Evolutionary conservation across 805 yeast species (phyloP), one percentile per base, ranked within the genome.

Genomic region (Starmerella roubikii): DNA sequence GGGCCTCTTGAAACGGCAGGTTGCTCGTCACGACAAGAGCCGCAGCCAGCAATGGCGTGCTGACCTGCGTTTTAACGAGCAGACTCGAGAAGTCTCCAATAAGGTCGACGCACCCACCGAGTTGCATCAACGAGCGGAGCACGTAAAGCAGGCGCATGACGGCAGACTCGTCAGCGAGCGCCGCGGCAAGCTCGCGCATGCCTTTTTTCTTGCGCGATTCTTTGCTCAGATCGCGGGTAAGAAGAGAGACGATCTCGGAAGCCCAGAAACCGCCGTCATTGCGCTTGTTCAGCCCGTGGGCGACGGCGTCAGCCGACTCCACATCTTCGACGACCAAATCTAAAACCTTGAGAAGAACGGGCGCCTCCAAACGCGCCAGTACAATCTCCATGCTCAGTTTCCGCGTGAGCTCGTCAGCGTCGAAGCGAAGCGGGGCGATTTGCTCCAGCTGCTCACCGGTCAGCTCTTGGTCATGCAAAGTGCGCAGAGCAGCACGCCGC

Each of bases 401-500:
- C 3, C 40, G 40, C 10, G 40, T 25, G 16, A 25, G 30, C 19
- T 13, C 22, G 26, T 40, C 44, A 4, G 21, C 28, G 17, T 40
- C 44, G 11, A 17, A 12, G 1, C 30, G 19, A 30, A 36, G 24
- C 3, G 21, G 16, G 3, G 9, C 10, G 4, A 39, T 5, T 16
- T 30, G 11, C 12, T 12, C 20, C 31, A 19, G 16, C 20, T 11
- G 18, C 31, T 29, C 33, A 15, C 8, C 24, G 24, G 9, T 13
- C 9, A 7, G n/a, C 8, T n/a, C n/a, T 5, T 25, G 19, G 11
- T 7, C 24, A 2, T 13, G 22, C 27, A 47, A 21, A 6, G 31
- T 8, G 6, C 40, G 33, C 13, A 49, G 33, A 13, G 46, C 41
- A 8, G 38, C 40, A 3, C 46, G 37, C 11, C 52, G 47, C 3